These are phyloP conservation scores for Lentinula boryana DNA, from an alignment of 768 basidiomycete species.

Conservation along the genomic window DNA sequence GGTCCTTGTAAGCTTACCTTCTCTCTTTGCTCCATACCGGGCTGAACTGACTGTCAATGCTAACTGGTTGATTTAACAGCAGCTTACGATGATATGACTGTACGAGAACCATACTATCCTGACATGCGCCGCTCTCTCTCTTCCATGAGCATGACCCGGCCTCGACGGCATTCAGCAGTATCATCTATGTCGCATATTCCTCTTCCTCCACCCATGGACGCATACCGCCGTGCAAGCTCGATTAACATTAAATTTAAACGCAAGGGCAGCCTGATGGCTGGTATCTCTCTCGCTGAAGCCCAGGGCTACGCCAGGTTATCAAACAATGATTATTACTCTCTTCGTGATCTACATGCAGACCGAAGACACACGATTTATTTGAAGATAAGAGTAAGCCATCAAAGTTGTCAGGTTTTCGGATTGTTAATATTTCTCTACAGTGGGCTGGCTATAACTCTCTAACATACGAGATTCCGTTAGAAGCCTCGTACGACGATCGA, in stretches of 20 bases:
- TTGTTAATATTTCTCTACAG: constrained; percentile 23
- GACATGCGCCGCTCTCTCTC: constrained; percentile 29
- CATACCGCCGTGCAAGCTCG: constrained; percentile 43
- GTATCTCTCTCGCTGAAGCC: constrained; percentile 64
- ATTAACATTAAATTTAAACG: constrained; percentile 67
- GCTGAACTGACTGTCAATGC: not conserved
- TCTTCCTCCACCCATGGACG: constrained; percentile 30
- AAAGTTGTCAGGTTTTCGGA: not conserved
- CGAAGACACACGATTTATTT: constrained; percentile 51
- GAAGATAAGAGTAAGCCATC: constrained; percentile 48
- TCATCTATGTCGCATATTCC: constrained; percentile 30
- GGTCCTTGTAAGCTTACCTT: not conserved
- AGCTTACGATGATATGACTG: constrained; percentile 54
- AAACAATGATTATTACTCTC: constrained; percentile 54
- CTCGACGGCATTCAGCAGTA: constrained; percentile 46
- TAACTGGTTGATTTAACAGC: not conserved
- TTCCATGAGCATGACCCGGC: constrained; percentile 32
- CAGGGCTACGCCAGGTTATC: constrained; percentile 59
- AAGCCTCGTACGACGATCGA: constrained; percentile 52
- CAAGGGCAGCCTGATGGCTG: constrained; percentile 59
- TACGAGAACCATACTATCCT: constrained; percentile 46
- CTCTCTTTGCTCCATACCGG: not conserved
- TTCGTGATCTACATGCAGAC: constrained; percentile 64
- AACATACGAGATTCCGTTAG: constrained; percentile 71
- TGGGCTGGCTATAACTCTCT: constrained; percentile 68